Conservation (phyloP, 371 early-diverging fungal genomes). For the Saksenaea vasiformis region DNA sequence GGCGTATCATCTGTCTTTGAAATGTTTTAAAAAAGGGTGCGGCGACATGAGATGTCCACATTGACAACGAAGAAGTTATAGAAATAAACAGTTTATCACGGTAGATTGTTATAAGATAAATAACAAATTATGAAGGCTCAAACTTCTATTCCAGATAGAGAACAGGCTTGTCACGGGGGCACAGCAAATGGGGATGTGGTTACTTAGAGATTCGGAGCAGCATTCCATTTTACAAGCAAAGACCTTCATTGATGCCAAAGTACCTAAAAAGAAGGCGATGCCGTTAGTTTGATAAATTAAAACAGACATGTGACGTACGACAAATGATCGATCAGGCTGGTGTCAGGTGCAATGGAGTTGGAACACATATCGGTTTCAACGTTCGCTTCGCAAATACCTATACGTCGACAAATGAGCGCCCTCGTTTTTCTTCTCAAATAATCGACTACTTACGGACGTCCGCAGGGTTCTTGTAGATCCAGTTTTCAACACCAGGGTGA, state of each 20-base stretch:
- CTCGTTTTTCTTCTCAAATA: conserved; percentile 4
- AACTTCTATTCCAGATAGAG: too few species aligned
- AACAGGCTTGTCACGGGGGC: too few species aligned
- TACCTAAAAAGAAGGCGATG: background rate
- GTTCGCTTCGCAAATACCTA: conserved; percentile 13
- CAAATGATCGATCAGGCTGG: conserved; percentile 12
- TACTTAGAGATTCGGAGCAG: too few species aligned
- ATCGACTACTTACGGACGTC: background rate
- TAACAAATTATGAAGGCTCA: too few species aligned
- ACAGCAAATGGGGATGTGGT: too few species aligned
- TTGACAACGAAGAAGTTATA: too few species aligned
- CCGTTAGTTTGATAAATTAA: conserved; percentile 21
- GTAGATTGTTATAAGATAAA: too few species aligned
- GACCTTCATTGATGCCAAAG: conserved; percentile 3
- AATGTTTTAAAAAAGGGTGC: too few species aligned
- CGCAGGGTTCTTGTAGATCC: conserved; percentile 8
- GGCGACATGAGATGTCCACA: too few species aligned
- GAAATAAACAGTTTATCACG: too few species aligned
- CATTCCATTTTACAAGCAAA: background rate
- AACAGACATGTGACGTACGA: conserved; percentile 14
- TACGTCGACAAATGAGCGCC: background rate
- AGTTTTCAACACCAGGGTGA: conserved; percentile 25
- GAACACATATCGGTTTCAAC: conserved; percentile 17
- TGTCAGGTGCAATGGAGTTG: conserved; percentile 22
- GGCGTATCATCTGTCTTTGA: too few species aligned